Conservation (phyloP, 306 rosid species). For the Malus sylvestris region DNA sequence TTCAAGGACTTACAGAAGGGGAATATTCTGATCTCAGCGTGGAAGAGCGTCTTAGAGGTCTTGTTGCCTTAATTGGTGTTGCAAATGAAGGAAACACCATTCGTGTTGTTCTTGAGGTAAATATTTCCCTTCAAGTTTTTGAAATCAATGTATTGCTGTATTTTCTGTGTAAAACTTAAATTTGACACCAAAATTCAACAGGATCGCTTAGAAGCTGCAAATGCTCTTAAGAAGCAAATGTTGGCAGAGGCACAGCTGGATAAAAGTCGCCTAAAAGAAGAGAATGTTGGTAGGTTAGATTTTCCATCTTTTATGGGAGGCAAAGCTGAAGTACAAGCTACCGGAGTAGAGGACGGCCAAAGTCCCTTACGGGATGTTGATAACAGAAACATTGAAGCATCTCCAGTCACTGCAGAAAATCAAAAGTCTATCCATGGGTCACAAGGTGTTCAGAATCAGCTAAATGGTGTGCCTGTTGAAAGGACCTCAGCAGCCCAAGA, state of each 20-base stretch:
- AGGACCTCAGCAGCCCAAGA: constrained; percentile 50
- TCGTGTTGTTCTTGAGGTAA: constrained; percentile 93
- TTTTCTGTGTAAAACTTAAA: background rate
- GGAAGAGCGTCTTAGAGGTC: constrained; percentile 88
- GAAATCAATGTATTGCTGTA: background rate
- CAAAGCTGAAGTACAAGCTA: constrained; percentile 56
- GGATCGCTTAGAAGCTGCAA: constrained; percentile 98
- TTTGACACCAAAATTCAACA: constrained; percentile 37
- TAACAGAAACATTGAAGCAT: constrained; percentile 48
- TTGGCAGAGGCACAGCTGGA: constrained; percentile 98
- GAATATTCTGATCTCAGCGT: constrained; percentile 91
- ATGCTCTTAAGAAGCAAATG: constrained; percentile 98
- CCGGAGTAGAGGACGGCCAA: constrained; percentile 59
- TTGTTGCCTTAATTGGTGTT: constrained; percentile 72
- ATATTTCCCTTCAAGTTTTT: background rate
- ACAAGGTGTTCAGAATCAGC: constrained; percentile 27
- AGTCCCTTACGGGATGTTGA: constrained; percentile 69
- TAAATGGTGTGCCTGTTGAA: constrained; percentile 38
- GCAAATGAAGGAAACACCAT: constrained; percentile 98
- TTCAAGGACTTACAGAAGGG: constrained; percentile 93
- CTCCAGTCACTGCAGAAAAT: constrained; percentile 60
- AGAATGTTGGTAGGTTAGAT: constrained; percentile 50
- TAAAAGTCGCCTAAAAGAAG: constrained; percentile 83
- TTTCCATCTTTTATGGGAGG: constrained; percentile 41
- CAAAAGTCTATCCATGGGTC: constrained; percentile 37